Percentiles rank a stretch among this genome's conserved stretches.
These are phyloP conservation scores for Trichothecium roseum DNA, from an alignment of 2,329 filamentous ascomycete species.

Conservation along the genomic window DNA sequence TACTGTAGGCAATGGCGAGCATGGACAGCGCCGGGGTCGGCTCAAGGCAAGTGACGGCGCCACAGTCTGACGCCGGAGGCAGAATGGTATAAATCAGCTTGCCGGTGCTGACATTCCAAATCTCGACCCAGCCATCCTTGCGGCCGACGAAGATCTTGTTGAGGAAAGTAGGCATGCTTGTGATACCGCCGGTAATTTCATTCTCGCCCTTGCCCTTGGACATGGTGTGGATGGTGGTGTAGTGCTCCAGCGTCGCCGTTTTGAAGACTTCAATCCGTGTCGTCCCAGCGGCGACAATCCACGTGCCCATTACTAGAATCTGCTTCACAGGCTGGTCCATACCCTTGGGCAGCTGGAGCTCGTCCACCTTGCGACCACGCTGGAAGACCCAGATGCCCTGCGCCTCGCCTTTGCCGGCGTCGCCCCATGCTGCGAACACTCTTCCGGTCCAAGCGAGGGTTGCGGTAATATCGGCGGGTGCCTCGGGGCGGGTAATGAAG, in stretches of 20 bases:
- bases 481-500: conserved; percentile 87
- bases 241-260: conserved; percentile 71
- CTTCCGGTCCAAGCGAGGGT: conserved; percentile 80
- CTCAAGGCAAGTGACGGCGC: conserved; percentile 77
- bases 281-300: conserved; percentile 72
- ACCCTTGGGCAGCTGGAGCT: conserved; percentile 58
- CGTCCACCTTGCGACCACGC: conserved; percentile 72
- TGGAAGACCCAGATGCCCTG: conserved; percentile 86
- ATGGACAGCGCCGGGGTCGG: conserved; percentile 76
- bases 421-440: conserved; percentile 84
- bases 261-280: conserved; percentile 87
- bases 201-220: conserved; percentile 47
- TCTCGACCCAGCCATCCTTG: conserved; percentile 81
- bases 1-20: conserved; percentile 78
- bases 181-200: conserved; percentile 66
- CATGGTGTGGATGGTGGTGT: conserved; percentile 66
- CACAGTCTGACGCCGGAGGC: conserved; percentile 60
- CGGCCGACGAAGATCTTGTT: conserved; percentile 93
- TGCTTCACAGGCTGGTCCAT: conserved; percentile 63
- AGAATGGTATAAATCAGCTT: conserved; percentile 87
- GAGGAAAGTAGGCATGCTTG: conserved; percentile 85
- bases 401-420: conserved; percentile 34
- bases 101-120: conserved; percentile 92
- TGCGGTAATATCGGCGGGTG: conserved; percentile 75
- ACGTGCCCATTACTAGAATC: conserved; percentile 77